A percentile compares a stretch with the other conserved stretches of the same genome.
Evolutionary conservation across 1,139 yeast genomes (phyloP).

Genomic region (Geotrichum carabidarum): DNA sequence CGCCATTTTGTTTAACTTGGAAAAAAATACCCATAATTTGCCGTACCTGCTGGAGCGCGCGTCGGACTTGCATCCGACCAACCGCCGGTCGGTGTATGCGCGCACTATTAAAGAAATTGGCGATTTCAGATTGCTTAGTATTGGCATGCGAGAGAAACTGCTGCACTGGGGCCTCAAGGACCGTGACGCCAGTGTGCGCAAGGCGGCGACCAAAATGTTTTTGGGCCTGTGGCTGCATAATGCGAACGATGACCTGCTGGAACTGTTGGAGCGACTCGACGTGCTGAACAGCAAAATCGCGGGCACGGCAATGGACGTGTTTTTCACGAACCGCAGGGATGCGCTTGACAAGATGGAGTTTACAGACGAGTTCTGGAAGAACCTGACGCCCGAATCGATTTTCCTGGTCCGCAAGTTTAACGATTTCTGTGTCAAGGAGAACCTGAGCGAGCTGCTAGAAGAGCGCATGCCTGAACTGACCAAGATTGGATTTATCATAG

Average conservation of each 20-base stretch:
- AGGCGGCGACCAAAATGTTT: slow-evolving; percentile 69
- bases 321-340: slow-evolving; percentile 62
- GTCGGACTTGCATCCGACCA: slow-evolving; percentile 66
- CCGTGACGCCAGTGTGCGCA: slow-evolving; percentile 67
- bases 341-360: slow-evolving; percentile 54
- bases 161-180: slow-evolving; percentile 84
- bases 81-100: slow-evolving; percentile 68
- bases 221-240: slow-evolving; percentile 66
- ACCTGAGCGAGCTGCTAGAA: slow-evolving; percentile 56
- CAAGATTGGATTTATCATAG: slow-evolving; percentile 56
- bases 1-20: slow-evolving; percentile 69
- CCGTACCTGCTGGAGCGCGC: slow-evolving; percentile 73
- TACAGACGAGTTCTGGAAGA: slow-evolving; percentile 57
- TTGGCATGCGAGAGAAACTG: slow-evolving; percentile 58
- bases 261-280: slow-evolving; percentile 63
- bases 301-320: slow-evolving; percentile 53
- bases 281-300: slow-evolving; percentile 66
- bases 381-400: slow-evolving; percentile 68
- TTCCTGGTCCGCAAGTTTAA: slow-evolving; percentile 66
- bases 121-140: slow-evolving; percentile 56
- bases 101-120: slow-evolving; percentile 65
- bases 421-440: slow-evolving; percentile 51
- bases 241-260: slow-evolving; percentile 65
- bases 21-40: slow-evolving; percentile 50
- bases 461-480: slow-evolving; percentile 76